Percentiles rank a stretch among this genome's conserved stretches.
Conservation (phyloP, 176 grass and related monocot genomes). For the bread wheat (Triticum aestivum) region DNA sequence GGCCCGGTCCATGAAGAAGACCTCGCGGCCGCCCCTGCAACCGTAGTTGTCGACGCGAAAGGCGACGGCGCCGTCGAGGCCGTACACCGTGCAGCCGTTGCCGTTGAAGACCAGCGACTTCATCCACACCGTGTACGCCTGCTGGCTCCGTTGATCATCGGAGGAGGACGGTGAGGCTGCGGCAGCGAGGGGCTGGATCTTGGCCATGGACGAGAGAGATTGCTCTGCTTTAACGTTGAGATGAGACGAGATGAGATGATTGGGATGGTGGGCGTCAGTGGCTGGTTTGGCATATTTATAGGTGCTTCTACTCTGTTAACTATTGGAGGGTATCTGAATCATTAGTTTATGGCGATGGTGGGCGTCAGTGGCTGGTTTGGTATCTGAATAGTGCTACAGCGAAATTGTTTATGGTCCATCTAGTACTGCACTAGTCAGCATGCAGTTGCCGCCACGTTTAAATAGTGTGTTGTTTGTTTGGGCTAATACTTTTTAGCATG, state of each 20-base stretch:
- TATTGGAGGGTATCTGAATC: too few species aligned
- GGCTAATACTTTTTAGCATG: background rate
- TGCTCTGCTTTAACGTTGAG: too few species aligned
- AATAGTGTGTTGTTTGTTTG: background rate
- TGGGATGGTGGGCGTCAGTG: background rate
- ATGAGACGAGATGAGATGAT: background rate
- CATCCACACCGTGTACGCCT: constrained; percentile 76
- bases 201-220: too few species aligned
- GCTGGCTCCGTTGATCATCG: too few species aligned
- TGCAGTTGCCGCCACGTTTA: constrained; percentile 21
- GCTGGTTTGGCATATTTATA: constrained; percentile 16
- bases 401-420: constrained; percentile 30
- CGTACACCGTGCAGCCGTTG: constrained; percentile 71
- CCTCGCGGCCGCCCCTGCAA: constrained; percentile 45
- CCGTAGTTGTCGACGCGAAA: constrained; percentile 84
- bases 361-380: too few species aligned
- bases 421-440: constrained; percentile 19
- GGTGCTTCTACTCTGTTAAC: background rate
- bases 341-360: background rate
- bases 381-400: background rate
- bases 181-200: too few species aligned
- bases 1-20: constrained; percentile 62
- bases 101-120: constrained; percentile 81
- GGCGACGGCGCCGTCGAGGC: constrained; percentile 47
- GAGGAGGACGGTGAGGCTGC: too few species aligned